Evolutionary conservation across 805 yeast species (phyloP).

Genomic region (Candida ficus): DNA sequence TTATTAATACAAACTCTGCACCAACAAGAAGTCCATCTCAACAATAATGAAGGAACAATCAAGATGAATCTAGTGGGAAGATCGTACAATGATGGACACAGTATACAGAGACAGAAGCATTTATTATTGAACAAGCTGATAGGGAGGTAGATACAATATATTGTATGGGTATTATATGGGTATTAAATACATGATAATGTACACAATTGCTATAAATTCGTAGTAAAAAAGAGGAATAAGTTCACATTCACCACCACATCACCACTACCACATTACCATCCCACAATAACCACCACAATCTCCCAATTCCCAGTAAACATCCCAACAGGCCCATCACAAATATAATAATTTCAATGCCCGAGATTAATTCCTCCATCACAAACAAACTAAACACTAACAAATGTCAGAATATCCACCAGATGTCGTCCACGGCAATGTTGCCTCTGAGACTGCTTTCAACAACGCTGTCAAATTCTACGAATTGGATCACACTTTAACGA

Average conservation of each 20-base stretch:
- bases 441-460: constrained; percentile 27
- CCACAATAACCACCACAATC: no score
- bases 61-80: not conserved
- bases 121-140: constrained; percentile 1
- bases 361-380: no score
- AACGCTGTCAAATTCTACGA: constrained; percentile 45
- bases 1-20: constrained; percentile 2
- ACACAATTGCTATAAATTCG: no score
- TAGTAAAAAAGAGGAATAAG: no score
- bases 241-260: no score
- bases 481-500: constrained; percentile 38
- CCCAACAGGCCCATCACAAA: no score
- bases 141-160: not conserved
- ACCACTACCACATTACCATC: no score
- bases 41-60: not conserved
- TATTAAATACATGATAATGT: no score
- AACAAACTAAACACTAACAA: no score
- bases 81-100: not conserved
- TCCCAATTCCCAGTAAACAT: no score
- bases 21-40: not conserved
- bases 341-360: no score
- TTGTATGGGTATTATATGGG: no score
- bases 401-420: constrained; percentile 2
- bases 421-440: not conserved
- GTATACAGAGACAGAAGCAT: constrained; percentile 3